Percentiles rank a stretch among this genome's conserved stretches.
Evolutionary conservation across 2,329 filamentous ascomycete genomes (phyloP).

Genomic region (Aspergillus udagawae): DNA sequence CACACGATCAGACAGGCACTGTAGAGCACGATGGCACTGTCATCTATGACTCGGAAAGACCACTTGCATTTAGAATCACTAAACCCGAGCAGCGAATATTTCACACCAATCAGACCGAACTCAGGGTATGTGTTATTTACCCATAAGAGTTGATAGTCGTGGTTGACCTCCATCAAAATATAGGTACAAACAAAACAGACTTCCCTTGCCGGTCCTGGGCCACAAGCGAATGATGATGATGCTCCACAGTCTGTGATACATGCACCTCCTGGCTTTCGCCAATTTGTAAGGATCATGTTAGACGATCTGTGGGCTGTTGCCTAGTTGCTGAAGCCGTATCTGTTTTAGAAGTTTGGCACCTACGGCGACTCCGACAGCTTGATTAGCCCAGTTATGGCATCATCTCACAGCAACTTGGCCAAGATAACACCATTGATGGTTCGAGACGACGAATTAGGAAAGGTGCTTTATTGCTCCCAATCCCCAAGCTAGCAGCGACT

Average conservation of each 20-base stretch:
- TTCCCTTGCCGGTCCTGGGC: conserved; percentile 10
- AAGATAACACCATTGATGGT: neutral
- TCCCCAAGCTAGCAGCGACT: neutral
- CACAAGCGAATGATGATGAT: conserved; percentile 62
- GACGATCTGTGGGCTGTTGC: neutral
- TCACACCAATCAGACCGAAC: conserved; percentile 13
- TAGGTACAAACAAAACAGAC: conserved; percentile 30
- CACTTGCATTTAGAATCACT: neutral
- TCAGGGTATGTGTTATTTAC: conserved; percentile 20
- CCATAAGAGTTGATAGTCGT: neutral
- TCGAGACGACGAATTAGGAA: neutral
- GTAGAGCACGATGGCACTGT: neutral
- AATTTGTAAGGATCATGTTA: conserved; percentile 59
- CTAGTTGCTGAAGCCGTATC: neutral
- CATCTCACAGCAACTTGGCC: neutral
- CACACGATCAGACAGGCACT: neutral
- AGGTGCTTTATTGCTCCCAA: conserved; percentile 8
- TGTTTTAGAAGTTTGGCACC: neutral
- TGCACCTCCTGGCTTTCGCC: conserved; percentile 75
- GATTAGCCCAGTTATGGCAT: neutral
- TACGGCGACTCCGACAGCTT: neutral
- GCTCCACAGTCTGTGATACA: conserved; percentile 82
- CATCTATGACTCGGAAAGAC: neutral
- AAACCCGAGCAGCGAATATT: neutral
- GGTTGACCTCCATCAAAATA: neutral